A percentile compares a stretch with the other conserved stretches of the same genome.
phyloP scores from a whole-genome alignment of 192 early-diverging fungal species.

The Ambispora gerdemannii region DNA sequence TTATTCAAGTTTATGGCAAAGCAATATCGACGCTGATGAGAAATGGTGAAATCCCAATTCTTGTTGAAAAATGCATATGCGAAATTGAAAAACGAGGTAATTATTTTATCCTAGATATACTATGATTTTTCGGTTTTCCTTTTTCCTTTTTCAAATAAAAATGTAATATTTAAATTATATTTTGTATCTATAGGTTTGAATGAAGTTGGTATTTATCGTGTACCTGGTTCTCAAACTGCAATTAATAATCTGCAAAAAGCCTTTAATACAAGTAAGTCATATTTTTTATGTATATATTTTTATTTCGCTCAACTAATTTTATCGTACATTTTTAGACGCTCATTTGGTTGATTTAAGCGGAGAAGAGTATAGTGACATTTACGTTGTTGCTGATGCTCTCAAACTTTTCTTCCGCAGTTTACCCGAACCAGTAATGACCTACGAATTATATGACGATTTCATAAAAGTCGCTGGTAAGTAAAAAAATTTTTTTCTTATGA shows the following conservation, averaged over 20 bases:
- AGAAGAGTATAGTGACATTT: conserved; percentile 69
- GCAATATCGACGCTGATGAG: conserved; percentile 58
- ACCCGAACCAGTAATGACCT: conserved; percentile 91
- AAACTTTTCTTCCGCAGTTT: conserved; percentile 94
- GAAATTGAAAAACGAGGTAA: conserved; percentile 69
- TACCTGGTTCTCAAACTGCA: conserved; percentile 62
- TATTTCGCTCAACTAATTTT: too few species aligned
- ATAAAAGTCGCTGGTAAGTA: conserved; percentile 63
- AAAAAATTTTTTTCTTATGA: not conserved
- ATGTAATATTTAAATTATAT: too few species aligned
- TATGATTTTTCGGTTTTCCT: too few species aligned
- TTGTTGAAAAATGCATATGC: conserved; percentile 65
- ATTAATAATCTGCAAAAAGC: conserved; percentile 55
- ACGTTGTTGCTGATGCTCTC: conserved; percentile 82
- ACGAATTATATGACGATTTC: conserved; percentile 76
- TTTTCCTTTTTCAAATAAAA: too few species aligned
- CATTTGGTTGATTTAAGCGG: conserved; percentile 54
- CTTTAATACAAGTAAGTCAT: conserved; percentile 58
- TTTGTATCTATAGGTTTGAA: conserved; percentile 44
- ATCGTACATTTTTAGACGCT: conserved; percentile 16
- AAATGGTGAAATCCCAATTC: conserved; percentile 53
- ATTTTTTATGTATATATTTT: too few species aligned
- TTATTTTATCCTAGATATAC: too few species aligned
- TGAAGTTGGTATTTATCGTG: conserved; percentile 74
- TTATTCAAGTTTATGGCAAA: conserved; percentile 53